Conservation (phyloP, 768 basidiomycete genomes). For the Auriculariales sp. region DNA sequence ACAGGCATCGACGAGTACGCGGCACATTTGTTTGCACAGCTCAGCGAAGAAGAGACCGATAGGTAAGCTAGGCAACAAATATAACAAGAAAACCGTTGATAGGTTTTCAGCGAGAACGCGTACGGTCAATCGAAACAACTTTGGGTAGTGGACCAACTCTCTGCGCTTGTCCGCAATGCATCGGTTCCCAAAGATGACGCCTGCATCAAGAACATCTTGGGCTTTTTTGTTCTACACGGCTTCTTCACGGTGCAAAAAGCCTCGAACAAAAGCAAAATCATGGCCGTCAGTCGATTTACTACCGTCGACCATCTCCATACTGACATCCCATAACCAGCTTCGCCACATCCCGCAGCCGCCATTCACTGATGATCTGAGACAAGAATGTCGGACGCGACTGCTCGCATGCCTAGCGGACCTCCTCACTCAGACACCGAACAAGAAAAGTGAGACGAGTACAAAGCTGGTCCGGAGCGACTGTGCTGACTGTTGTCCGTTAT, state of each 20-base stretch:
- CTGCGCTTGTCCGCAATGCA: conserved; percentile 62
- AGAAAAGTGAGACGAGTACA: conserved; percentile 27
- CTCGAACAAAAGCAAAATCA: conserved; percentile 37
- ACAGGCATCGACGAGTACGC: conserved; percentile 71
- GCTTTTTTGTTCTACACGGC: conserved; percentile 73
- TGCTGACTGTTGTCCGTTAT: conserved; percentile 1
- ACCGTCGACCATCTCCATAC: not conserved
- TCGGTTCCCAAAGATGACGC: conserved; percentile 66
- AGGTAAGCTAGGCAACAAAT: conserved; percentile 21
- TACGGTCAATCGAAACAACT: conserved; percentile 40
- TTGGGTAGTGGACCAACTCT: conserved; percentile 84
- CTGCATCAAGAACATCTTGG: conserved; percentile 60
- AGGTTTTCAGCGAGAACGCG: conserved; percentile 20
- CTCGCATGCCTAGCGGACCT: conserved; percentile 65
- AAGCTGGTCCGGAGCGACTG: not conserved
- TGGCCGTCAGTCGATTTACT: not conserved
- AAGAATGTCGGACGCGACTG: conserved; percentile 52
- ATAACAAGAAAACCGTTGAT: not conserved
- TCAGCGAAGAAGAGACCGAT: conserved; percentile 30
- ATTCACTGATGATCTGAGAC: conserved; percentile 58
- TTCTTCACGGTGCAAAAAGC: conserved; percentile 55
- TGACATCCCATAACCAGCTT: conserved; percentile 28
- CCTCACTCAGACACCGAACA: conserved; percentile 37
- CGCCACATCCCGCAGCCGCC: conserved; percentile 46
- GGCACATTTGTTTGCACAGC: conserved; percentile 47